Base-by-base conservation (phyloP, 345 rosid genomes). In the Erucastrum elatum region DNA sequence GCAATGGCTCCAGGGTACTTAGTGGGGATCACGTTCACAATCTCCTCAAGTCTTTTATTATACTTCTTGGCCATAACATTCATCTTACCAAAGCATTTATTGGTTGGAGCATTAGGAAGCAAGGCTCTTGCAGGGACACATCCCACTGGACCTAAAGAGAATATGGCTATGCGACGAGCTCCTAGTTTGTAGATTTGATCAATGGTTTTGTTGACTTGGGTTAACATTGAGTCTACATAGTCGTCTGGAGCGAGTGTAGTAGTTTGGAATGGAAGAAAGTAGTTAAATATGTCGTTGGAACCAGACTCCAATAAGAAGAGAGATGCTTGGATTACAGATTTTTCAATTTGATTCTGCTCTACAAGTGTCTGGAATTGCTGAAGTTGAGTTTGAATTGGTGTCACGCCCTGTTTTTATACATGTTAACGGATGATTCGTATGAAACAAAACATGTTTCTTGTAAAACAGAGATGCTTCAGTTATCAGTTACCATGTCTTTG, bases 121-220 rank as follows among this genome's bases (percentile, higher is more conserved):
- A 85, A 51, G 16, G 82, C 85, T 84, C 91, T 85, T 16, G 90
- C 91, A 1, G 93, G 93, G 49, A 88, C 82, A 44, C 96, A 87
- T 0, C 91, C 96, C 0, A 87, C 84, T 0, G 87, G 89, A 15
- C 96, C 90, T 4, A 84, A 87, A 0, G 93, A 87, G 61, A 89
- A 86, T 60, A 87, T 27, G 1, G 85, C 90, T 0, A 87, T 79
- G n/a, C 85, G 85, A 6, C 90, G 88, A 17, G 83, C 88, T 0
- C 93, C 96, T 0, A 85, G 66, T 46, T 35, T 56, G 89, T 90
- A 1, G 93, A 90, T 71, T 49, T 79, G 78, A 72, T 75, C 84
- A 5, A 83, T 66, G 10, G 86, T 46, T 44, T 66, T 78, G 0
- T 78, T 64, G 4, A 81, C 88, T 79, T 87, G 76, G 2, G 39